Evolutionary conservation across 78 protist genomes (phyloP), one percentile per base, ranked within the genome.

Genomic region (Dictyostelium intermedium): DNA sequence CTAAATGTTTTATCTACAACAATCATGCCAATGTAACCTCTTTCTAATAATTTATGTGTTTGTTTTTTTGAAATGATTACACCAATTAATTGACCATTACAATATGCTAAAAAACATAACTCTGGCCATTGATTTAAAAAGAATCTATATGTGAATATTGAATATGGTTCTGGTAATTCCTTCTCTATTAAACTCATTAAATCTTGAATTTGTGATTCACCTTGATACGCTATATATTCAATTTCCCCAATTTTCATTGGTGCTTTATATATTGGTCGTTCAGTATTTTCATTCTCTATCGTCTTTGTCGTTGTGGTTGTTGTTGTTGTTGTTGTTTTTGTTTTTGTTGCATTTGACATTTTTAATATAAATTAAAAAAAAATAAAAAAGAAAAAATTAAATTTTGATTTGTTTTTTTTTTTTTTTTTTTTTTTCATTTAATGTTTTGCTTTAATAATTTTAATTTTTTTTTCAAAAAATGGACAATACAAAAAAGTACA

Each of bases 141-240:
- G 82, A 97, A 98, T n/a, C 99, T 72, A 85, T 98, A 99, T 0
- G 99, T 99, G 63, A 96, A 99, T 79, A 98, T 84, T 20, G 98
- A 80, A 93, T 99, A 99, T 20, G 99, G 99, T 95, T 99, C 99
- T 18, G 97, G 92, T 11, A 99, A 96, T 27, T 97, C 98, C 25
- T 35, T 27, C 5, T 87, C 92, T n/a, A 97, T 97, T 50, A 98
- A 69, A 2, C 16, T 27, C 45, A 95, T 92, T 56, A 97, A 73
- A 3, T 43, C 89, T 32, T 78, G 85, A 70, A 97, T 84, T 50
- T 91, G 91, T 25, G 77, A n/a, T 41, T 96, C 98, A 39, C 96
- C 93, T 61, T 50, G 39, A 60, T 92, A 92, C 30, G 27, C 70
- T 69, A 27, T 56, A 50, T 86, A 92, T 43, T 78, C 80, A n/a